phyloP scores from a whole-genome alignment of 129 eudicot genomes.

The Centaurea solstitialis region DNA sequence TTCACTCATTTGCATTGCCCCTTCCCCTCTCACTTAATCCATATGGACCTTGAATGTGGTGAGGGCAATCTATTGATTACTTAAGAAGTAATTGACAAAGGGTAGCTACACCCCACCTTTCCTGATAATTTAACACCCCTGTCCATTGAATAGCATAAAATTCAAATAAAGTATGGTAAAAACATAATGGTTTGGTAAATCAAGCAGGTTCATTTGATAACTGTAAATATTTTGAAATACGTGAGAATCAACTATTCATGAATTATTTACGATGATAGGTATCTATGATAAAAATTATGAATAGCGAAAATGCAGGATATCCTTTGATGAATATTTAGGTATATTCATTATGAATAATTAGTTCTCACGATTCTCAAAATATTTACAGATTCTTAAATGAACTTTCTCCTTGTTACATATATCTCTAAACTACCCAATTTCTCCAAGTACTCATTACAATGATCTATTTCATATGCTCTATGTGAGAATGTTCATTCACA shows the following conservation, averaged over 20 bases:
- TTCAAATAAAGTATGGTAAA: background rate
- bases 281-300: background rate
- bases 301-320: background rate
- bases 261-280: no score
- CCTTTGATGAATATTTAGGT: background rate
- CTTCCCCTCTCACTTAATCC: slow-evolving; percentile 9
- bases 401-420: background rate
- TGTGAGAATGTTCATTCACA: background rate
- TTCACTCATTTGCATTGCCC: background rate
- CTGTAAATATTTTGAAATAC: no score
- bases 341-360: background rate
- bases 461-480: background rate
- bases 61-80: background rate
- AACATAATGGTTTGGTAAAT: no score
- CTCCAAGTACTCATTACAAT: background rate
- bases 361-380: background rate
- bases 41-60: background rate
- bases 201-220: background rate
- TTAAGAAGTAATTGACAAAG: background rate
- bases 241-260: no score
- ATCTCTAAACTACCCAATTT: background rate
- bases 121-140: no score
- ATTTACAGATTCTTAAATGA: background rate
- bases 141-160: background rate
- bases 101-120: background rate